phyloP scores from a whole-genome alignment of 2,329 filamentous ascomycete genomes.

The Apiospora kogelbergensis region DNA sequence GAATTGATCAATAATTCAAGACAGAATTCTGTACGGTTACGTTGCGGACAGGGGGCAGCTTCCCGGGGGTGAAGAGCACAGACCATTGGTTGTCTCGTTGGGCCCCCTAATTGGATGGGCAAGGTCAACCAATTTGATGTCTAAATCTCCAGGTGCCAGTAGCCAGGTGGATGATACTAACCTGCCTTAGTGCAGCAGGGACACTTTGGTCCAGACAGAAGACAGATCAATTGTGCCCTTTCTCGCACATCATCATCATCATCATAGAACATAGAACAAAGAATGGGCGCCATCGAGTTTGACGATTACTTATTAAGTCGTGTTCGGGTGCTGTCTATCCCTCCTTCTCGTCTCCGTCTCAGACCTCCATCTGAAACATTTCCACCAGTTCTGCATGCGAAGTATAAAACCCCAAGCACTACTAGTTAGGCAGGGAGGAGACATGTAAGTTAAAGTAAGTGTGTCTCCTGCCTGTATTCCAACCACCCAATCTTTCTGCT shows the following conservation, averaged over 20 bases:
- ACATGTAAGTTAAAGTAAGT: background rate
- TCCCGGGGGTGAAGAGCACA: background rate
- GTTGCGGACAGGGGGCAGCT: background rate
- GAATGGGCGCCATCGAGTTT: background rate
- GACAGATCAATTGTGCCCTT: background rate
- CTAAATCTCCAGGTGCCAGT: background rate
- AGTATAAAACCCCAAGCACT: background rate
- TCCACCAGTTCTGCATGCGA: background rate
- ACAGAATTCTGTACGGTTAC: constrained; percentile 4
- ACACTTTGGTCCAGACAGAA: background rate
- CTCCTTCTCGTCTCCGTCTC: background rate
- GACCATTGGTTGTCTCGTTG: background rate
- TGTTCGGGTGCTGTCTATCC: background rate
- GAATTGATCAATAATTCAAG: background rate
- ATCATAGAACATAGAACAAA: background rate
- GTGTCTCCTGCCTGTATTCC: background rate
- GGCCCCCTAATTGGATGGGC: background rate
- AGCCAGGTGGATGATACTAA: too few species aligned
- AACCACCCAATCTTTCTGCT: background rate
- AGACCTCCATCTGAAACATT: background rate
- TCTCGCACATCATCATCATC: background rate
- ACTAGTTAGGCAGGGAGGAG: background rate
- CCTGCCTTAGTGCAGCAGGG: too few species aligned
- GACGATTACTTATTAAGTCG: background rate
- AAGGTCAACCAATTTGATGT: background rate